Base-by-base conservation (phyloP, 2,329 filamentous ascomycete species). In the Capronia epimyces region DNA sequence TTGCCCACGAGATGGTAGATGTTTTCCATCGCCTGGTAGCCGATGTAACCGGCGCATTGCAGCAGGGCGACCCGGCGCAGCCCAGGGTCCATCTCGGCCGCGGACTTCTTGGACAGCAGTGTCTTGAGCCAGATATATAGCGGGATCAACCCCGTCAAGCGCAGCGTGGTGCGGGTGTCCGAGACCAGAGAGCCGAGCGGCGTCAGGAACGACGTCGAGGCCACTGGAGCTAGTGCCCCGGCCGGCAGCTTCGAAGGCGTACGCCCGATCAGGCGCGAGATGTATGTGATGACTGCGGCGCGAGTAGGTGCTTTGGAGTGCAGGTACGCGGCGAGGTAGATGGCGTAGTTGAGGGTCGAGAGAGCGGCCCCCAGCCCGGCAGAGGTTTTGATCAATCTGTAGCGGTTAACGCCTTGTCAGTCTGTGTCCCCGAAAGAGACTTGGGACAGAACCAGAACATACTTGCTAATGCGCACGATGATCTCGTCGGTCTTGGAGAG, bases 21-120 rank as follows among this genome's bases (percentile, higher is more conserved):
- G 70, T 95, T 96, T 74, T 98, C 93, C 34, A 91, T 75, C 1
- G 80, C 71, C 69, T 96, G 89, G 72, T 86, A 95, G 8, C 73
- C 65, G 8, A 85, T 69, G 66, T 86, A 86, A 9, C 81, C 75
- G 9, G 76, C 57, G 16, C 95, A 79, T 67, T 93, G 86, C 5
- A 78, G 71, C 67, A 82, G 84, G 18, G 80, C 79, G 40, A 95
- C 71, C 15, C 65, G 56, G 58, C 69, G 74, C 56, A 75, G 69
- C 40, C 71, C 59, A 2, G 62, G 65, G 61, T 79, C 79, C 4
- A 67, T 61, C 2, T 66, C 60, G 42, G 36, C 43, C 55, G 48
- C 2, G 15, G 62, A 53, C 32, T 60, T 56, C 44, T 63, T 31
- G 63, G 68, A 36, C 47, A 69, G 61, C 83, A 71, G 48, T 58